Base-by-base conservation (phyloP, 176 grass and related monocot species). In the Thinopyrum elongatum region DNA sequence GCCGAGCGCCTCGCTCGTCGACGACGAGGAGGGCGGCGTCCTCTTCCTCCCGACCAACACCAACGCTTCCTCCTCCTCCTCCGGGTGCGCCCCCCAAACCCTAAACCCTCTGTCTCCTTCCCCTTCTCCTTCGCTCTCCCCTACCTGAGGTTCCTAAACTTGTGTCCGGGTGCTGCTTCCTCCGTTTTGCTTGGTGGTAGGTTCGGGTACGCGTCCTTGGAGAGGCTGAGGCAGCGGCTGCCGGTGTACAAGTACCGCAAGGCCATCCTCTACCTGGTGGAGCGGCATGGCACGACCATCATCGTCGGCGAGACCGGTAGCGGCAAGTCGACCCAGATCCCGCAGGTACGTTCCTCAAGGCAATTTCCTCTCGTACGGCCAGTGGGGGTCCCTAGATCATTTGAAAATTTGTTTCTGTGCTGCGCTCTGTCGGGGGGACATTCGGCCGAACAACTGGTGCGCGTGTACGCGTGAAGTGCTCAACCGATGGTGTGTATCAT, bases 301-400 rank as follows among this genome's bases (percentile, higher is more conserved):
- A 77, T 98, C 78, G 94, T 98, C 55, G 94, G 96, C 4, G 97
- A 98, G 92, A 95, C 93, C 2, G 94, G 94, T 21, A 94, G 97
- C 69, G 97, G 97, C 64, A 98, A 98, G 81, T 94, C 97, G 30
- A 94, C 97, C 4, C 97, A 98, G 87, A 98, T 95, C 49, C 97
- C 94, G 31, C 97, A 95, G 94, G 97, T 98, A 76, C 47, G 25
- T 79, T 79, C 7, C 60, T 65, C 28, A 15, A 28, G 23, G 47
- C 28, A n/a, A 17, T 11, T 78, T 82, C 81, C 22, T 26, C 21
- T 61, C 22, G 53, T 61, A 57, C 25, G 22, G 7, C 29, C 51
- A 25, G 58, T 80, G 49, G 19, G 29, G 51, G 46, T 85, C 11
- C 33, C 12, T 42, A 28, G 21, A 42, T 69, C 1, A 22, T 23